phyloP scores from a whole-genome alignment of 1,139 yeast species.

The Meyerozyma smithsonii region DNA sequence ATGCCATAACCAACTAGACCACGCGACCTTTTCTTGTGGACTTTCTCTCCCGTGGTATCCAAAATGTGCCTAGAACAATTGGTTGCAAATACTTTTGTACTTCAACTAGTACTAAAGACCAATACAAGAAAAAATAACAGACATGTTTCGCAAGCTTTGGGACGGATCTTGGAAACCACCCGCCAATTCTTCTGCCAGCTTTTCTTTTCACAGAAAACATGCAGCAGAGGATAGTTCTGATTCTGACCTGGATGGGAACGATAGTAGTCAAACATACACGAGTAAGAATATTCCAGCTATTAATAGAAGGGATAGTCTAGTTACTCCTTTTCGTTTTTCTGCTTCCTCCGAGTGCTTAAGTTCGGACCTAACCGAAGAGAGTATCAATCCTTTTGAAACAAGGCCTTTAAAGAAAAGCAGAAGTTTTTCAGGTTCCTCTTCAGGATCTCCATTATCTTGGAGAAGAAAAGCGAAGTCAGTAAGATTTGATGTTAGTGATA shows the following conservation, averaged over 20 bases:
- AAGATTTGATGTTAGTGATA: neutral
- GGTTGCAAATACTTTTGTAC: neutral
- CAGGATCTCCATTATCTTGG: neutral
- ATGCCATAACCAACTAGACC: conserved; percentile 99
- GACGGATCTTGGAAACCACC: neutral
- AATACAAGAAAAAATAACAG: neutral
- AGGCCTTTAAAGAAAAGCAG: neutral
- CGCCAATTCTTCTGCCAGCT: neutral
- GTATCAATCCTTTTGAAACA: conserved; percentile 1
- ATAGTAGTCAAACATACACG: neutral
- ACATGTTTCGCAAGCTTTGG: neutral
- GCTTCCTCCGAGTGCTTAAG: neutral
- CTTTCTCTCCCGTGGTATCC: too few relatives aligned
- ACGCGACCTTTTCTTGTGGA: conserved; percentile 24
- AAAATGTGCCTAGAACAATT: neutral
- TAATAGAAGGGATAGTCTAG: neutral
- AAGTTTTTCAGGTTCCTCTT: neutral
- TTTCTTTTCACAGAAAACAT: neutral
- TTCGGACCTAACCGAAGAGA: neutral
- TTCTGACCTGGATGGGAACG: neutral
- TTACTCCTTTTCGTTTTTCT: neutral
- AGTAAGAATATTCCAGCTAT: neutral
- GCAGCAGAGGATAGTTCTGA: neutral
- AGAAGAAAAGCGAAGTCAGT: neutral
- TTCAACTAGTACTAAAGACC: neutral